Percentiles rank a stretch among this genome's conserved stretches.
Evolutionary conservation across 805 yeast species (phyloP).

Genomic region (Candida taoyuanica): DNA sequence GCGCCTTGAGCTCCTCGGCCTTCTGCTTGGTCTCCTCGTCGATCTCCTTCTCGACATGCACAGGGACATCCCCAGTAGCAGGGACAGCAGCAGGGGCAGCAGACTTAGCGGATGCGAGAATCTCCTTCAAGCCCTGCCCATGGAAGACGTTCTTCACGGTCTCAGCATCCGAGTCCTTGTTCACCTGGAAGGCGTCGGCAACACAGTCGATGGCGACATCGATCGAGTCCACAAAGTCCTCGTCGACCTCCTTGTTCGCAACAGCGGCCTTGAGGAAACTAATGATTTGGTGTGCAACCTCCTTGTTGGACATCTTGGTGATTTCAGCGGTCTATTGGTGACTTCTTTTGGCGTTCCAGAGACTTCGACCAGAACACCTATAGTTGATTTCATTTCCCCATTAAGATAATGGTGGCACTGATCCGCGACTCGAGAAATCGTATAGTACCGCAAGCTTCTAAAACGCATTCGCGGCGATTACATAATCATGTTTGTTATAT

Average conservation of each 20-base stretch:
- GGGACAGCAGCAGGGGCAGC: conserved; percentile 25
- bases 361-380: neutral
- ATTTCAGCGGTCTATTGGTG: neutral
- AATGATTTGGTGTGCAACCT: conserved; percentile 68
- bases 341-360: neutral
- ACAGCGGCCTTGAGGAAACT: conserved; percentile 62
- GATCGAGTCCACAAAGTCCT: conserved; percentile 81
- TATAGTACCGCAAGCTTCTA: no score
- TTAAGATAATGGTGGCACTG: no score
- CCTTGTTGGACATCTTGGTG: conserved; percentile 41
- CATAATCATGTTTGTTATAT: no score
- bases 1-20: conserved; percentile 81
- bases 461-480: no score
- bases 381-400: no score
- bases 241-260: conserved; percentile 56
- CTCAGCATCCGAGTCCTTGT: conserved; percentile 41
- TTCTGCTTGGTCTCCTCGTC: conserved; percentile 51
- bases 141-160: conserved; percentile 35
- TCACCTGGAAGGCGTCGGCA: conserved; percentile 76
- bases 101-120: conserved; percentile 44
- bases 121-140: conserved; percentile 41
- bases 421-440: no score
- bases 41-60: conserved; percentile 39
- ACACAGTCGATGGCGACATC: conserved; percentile 94
- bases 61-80: conserved; percentile 22